A percentile compares a stretch with the other conserved stretches of the same genome.
These are phyloP conservation scores for Echria macrotheca DNA, from an alignment of 495 filamentous ascomycete species.

Conservation along the genomic window DNA sequence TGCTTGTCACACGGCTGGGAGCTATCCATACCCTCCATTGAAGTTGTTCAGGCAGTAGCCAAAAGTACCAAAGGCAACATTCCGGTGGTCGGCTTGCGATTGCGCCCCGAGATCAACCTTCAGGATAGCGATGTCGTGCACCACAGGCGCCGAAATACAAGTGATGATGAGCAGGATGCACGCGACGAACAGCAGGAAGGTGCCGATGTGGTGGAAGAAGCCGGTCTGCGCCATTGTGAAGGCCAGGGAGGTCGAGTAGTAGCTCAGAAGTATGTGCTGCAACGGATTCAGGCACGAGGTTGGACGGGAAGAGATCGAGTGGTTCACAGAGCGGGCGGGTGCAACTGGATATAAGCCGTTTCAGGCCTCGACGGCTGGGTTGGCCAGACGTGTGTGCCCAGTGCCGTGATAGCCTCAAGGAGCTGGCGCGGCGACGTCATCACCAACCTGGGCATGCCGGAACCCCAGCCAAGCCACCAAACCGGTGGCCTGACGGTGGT, in stretches of 20 bases:
- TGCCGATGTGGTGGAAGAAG: slow-evolving; percentile 54
- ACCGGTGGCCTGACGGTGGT: not conserved
- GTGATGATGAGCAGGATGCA: slow-evolving; percentile 52
- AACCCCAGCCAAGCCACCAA: no score
- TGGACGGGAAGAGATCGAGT: not conserved
- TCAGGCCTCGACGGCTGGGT: not conserved
- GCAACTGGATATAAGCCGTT: slow-evolving; percentile 8
- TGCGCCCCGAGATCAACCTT: slow-evolving; percentile 37
- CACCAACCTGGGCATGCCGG: not conserved
- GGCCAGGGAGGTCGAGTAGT: slow-evolving; percentile 1
- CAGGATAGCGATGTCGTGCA: slow-evolving; percentile 46
- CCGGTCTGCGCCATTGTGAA: slow-evolving; percentile 41
- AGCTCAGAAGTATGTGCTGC: not conserved
- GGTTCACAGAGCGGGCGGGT: not conserved
- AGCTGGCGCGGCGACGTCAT: slow-evolving; percentile 3
- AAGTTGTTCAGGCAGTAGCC: slow-evolving; percentile 44
- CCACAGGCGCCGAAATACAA: slow-evolving; percentile 53
- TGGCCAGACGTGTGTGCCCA: not conserved
- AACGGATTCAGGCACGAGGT: not conserved
- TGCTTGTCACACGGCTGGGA: not conserved
- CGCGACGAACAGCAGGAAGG: slow-evolving; percentile 51
- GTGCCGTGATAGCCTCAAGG: not conserved
- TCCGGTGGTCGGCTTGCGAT: slow-evolving; percentile 7
- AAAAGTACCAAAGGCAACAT: slow-evolving; percentile 54
- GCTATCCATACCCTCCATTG: slow-evolving; percentile 19